These are phyloP conservation scores for Hydnomerulius pinastri DNA, from an alignment of 768 basidiomycete species.

Conservation along the genomic window DNA sequence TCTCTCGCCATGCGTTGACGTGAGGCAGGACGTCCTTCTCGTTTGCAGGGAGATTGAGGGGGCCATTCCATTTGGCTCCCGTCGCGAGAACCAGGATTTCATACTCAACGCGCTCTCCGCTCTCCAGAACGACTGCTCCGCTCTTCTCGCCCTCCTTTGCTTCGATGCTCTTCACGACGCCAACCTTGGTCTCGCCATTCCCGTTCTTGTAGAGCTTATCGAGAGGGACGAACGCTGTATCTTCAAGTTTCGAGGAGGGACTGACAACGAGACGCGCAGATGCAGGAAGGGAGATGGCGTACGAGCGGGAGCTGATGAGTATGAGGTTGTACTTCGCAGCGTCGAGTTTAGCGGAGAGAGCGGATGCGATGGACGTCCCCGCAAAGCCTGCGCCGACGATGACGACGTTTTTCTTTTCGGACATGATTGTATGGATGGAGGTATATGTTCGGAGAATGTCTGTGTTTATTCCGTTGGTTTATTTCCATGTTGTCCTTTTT, in stretches of 20 bases:
- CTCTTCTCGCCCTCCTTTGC: constrained; percentile 32
- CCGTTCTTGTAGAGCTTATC: constrained; percentile 49
- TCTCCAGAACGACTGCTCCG: constrained; percentile 52
- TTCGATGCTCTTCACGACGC: constrained; percentile 42
- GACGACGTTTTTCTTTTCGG: constrained; percentile 42
- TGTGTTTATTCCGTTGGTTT: too few relatives aligned
- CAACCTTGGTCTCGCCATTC: constrained; percentile 42
- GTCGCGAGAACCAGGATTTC: constrained; percentile 60
- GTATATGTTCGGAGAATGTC: too few relatives aligned
- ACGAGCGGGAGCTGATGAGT: constrained; percentile 55
- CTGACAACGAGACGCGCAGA: constrained; percentile 53
- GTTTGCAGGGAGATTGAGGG: constrained; percentile 44
- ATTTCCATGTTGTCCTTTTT: background rate
- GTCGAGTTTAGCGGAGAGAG: constrained; percentile 54
- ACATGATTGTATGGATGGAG: constrained; percentile 1
- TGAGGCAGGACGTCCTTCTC: constrained; percentile 32
- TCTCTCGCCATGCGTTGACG: constrained; percentile 30
- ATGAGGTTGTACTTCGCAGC: constrained; percentile 48
- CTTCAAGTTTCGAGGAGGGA: constrained; percentile 37
- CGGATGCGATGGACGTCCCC: constrained; percentile 46
- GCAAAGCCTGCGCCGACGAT: constrained; percentile 57
- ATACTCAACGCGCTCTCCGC: constrained; percentile 53
- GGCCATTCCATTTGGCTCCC: constrained; percentile 56
- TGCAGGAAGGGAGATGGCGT: constrained; percentile 51
- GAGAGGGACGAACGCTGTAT: constrained; percentile 49